These are phyloP conservation scores for Uronychia setigera DNA, from an alignment of 73 alveolate species.

Conservation along the genomic window DNA sequence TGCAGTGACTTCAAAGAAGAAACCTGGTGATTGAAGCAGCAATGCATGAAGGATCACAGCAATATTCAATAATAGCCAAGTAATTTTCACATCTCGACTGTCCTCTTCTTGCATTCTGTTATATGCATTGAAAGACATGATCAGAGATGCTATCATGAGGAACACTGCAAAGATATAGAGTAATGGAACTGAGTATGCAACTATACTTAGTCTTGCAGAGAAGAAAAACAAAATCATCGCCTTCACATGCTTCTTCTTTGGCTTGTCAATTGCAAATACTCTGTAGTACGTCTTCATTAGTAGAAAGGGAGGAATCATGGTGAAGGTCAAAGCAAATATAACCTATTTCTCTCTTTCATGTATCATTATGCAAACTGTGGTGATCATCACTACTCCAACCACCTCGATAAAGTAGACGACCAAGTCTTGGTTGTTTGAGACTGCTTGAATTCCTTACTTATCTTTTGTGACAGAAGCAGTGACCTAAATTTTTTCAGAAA, in stretches of 20 bases:
- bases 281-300: neutral
- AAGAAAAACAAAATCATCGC: neutral
- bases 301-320: neutral
- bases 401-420: neutral
- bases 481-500: neutral
- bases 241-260: neutral
- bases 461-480: too few species aligned
- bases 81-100: neutral
- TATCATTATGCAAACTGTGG: neutral
- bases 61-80: neutral
- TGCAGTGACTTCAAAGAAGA: neutral
- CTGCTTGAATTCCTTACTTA: too few species aligned
- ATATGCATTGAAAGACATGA: neutral
- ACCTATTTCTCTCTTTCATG: neutral
- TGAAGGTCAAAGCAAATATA: neutral
- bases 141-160: neutral
- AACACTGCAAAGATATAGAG: neutral
- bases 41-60: neutral
- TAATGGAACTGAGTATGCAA: neutral
- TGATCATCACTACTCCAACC: neutral
- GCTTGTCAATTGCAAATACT: neutral
- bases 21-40: neutral
- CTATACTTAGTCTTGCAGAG: neutral
- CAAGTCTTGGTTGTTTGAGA: neutral
- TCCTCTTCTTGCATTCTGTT: neutral